Conservation (phyloP, 1,284 basidiomycete genomes). For the Ganoderma lingzhi region DNA sequence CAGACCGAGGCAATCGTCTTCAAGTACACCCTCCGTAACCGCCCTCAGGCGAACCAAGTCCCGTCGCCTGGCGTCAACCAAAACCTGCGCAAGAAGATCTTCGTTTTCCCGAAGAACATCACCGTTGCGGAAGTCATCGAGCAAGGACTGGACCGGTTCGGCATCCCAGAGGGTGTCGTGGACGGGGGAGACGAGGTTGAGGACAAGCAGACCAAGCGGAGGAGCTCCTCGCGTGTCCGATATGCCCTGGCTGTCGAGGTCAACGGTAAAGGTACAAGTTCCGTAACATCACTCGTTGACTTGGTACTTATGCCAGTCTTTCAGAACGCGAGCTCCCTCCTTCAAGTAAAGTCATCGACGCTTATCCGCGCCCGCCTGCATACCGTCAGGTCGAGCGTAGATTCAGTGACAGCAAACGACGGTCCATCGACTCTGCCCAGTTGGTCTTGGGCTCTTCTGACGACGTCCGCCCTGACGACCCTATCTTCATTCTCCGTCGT, state of each 20-base stretch:
- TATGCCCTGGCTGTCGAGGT: slow-evolving; percentile 77
- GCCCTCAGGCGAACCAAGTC: slow-evolving; percentile 51
- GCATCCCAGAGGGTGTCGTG: slow-evolving; percentile 94
- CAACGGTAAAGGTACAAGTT: slow-evolving; percentile 65
- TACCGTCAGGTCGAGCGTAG: slow-evolving; percentile 71
- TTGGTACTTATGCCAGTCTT: background rate
- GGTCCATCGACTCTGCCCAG: slow-evolving; percentile 85
- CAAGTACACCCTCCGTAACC: slow-evolving; percentile 69
- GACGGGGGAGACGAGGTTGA: slow-evolving; percentile 98
- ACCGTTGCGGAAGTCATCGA: slow-evolving; percentile 98
- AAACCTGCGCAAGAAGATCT: slow-evolving; percentile 74
- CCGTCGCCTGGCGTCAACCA: slow-evolving; percentile 63
- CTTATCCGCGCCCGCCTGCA: slow-evolving; percentile 80
- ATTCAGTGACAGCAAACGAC: slow-evolving; percentile 74
- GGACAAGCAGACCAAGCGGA: slow-evolving; percentile 85
- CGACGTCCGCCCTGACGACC: slow-evolving; percentile 85
- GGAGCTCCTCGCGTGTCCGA: slow-evolving; percentile 80
- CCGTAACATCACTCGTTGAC: no score
- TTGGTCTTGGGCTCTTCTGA: slow-evolving; percentile 74
- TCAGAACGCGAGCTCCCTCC: slow-evolving; percentile 81
- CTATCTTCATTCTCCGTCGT: slow-evolving; percentile 87
- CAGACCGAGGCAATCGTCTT: slow-evolving; percentile 91
- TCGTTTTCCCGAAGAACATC: slow-evolving; percentile 91
- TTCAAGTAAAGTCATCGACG: slow-evolving; percentile 85
- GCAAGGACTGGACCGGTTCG: slow-evolving; percentile 89